Conservation (phyloP, 1,284 basidiomycete species). For the Heimioporus retisporus region DNA sequence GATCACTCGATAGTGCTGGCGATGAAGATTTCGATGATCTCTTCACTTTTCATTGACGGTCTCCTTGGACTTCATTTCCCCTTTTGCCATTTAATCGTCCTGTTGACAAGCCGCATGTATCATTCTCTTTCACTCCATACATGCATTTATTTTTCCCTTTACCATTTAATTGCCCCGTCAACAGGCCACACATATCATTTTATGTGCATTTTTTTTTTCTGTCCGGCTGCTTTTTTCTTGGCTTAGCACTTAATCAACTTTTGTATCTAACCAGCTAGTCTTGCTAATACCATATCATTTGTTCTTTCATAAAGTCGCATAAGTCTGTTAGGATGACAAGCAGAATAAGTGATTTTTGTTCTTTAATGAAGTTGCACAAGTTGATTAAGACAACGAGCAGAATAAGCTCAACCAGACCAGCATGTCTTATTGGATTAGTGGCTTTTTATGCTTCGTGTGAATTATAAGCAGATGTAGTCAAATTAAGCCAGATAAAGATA, state of each 20-base stretch:
- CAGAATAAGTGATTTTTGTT: background rate
- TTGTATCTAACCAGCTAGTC: constrained; percentile 3
- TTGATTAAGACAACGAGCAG: background rate
- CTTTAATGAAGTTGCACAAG: background rate
- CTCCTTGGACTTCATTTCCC: background rate
- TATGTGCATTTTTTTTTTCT: background rate
- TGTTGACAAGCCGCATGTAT: background rate
- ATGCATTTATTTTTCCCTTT: background rate
- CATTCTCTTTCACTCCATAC: background rate
- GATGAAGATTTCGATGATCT: constrained; percentile 1
- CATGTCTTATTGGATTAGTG: background rate
- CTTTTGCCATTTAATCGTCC: background rate
- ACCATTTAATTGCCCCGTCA: background rate
- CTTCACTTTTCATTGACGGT: constrained; percentile 3
- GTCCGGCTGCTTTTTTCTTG: no score
- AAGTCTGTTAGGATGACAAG: background rate
- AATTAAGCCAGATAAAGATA: no score
- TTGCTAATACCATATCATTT: constrained; percentile 1
- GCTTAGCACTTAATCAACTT: background rate
- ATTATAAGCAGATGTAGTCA: background rate
- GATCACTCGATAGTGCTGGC: background rate
- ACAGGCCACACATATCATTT: background rate
- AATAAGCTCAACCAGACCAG: background rate
- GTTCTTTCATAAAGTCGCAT: background rate
- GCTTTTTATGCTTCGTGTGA: background rate